These are phyloP conservation scores for Xylariaceae sp. DNA, from an alignment of 2,329 filamentous ascomycete species.

Conservation along the genomic window DNA sequence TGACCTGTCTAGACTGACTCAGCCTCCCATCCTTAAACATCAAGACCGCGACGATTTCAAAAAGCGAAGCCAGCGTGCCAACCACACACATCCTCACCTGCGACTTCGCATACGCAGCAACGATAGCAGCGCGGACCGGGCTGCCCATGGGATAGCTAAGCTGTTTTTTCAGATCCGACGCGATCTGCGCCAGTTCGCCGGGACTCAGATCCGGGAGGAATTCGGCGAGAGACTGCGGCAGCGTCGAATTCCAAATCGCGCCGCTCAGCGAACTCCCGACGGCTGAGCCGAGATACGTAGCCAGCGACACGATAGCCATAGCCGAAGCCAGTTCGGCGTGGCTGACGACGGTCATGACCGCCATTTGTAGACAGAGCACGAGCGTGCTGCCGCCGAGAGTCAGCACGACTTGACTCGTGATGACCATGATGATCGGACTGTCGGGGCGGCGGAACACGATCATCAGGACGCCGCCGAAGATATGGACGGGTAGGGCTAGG, in stretches of 20 bases:
- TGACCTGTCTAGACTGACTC: slow-evolving; percentile 31
- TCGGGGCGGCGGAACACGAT: slow-evolving; percentile 47
- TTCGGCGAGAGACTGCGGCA: slow-evolving; percentile 27
- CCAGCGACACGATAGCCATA: slow-evolving; percentile 39
- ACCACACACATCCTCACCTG: slow-evolving; percentile 35
- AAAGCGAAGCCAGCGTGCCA: slow-evolving; percentile 27
- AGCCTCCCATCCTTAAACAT: slow-evolving; percentile 32
- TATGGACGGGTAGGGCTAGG: slow-evolving; percentile 46
- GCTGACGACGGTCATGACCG: slow-evolving; percentile 50
- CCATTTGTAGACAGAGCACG: slow-evolving; percentile 51
- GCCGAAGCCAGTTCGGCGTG: slow-evolving; percentile 49
- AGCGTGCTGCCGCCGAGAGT: slow-evolving; percentile 49
- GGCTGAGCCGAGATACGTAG: slow-evolving; percentile 34
- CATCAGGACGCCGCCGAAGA: slow-evolving; percentile 49
- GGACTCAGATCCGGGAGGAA: slow-evolving; percentile 26
- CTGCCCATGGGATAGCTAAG: slow-evolving; percentile 32
- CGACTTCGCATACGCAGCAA: slow-evolving; percentile 33
- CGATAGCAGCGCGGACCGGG: slow-evolving; percentile 32
- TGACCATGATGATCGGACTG: slow-evolving; percentile 42
- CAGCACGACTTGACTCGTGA: slow-evolving; percentile 53
- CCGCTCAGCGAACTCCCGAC: slow-evolving; percentile 41
- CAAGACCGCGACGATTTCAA: slow-evolving; percentile 29
- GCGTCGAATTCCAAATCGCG: slow-evolving; percentile 40
- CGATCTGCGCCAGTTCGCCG: slow-evolving; percentile 27
- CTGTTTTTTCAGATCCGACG: slow-evolving; percentile 32